Conservation (phyloP, 2,329 filamentous ascomycete genomes). For the Cladophialophora immunda region DNA sequence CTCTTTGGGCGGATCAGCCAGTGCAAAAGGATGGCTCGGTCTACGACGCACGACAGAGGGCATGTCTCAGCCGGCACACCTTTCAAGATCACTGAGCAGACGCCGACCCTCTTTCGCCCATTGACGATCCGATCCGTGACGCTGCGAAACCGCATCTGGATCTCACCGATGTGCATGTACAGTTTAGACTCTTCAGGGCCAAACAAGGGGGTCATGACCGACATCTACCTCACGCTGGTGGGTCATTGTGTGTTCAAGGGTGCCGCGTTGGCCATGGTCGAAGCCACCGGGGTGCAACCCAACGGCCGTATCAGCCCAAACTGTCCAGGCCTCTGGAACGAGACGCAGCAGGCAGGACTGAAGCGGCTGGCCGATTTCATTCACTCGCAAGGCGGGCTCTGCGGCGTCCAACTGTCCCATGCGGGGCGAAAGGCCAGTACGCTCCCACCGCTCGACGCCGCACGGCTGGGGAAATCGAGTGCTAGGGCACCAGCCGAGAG, state of each 20-base stretch:
- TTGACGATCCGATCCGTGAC: constrained; percentile 62
- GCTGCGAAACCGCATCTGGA: constrained; percentile 64
- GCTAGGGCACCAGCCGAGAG: too few relatives aligned
- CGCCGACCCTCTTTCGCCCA: constrained; percentile 51
- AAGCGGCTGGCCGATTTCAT: constrained; percentile 77
- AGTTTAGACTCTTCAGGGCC: constrained; percentile 42
- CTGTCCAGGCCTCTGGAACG: constrained; percentile 45
- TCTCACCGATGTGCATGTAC: constrained; percentile 67
- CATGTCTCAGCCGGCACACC: too few relatives aligned
- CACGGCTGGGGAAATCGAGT: too few relatives aligned
- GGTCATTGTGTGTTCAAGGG: constrained; percentile 37
- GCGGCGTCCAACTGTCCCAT: constrained; percentile 82
- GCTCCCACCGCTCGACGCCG: too few relatives aligned
- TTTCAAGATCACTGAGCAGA: too few relatives aligned
- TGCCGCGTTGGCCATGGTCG: constrained; percentile 62
- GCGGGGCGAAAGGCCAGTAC: constrained; percentile 73
- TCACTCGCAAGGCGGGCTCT: constrained; percentile 78
- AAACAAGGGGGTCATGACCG: constrained; percentile 51
- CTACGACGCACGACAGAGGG: too few relatives aligned
- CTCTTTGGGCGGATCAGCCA: too few relatives aligned
- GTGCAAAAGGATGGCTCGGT: too few relatives aligned
- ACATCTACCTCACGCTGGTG: constrained; percentile 54
- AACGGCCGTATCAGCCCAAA: constrained; percentile 77
- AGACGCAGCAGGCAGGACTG: constrained; percentile 45
- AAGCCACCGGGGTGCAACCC: constrained; percentile 76